These are phyloP conservation scores for Rhizopogon sp. DNA, from an alignment of 768 basidiomycete genomes.

Conservation along the genomic window DNA sequence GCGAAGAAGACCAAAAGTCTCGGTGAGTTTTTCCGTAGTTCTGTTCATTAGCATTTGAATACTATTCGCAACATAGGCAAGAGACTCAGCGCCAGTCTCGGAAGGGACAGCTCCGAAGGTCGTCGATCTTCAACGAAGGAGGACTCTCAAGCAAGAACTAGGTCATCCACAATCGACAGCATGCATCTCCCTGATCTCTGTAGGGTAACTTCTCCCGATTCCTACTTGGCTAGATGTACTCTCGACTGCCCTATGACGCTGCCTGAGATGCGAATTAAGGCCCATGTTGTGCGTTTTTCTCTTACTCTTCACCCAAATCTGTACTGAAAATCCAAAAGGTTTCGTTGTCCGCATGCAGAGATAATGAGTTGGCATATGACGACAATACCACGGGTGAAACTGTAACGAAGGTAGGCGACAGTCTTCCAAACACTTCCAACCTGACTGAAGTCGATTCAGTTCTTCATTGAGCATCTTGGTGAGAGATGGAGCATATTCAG, in stretches of 20 bases:
- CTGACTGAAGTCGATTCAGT: neutral
- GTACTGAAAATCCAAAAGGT: constrained; percentile 9
- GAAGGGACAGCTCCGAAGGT: neutral
- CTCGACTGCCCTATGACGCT: constrained; percentile 16
- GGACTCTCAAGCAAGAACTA: neutral
- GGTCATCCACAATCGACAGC: neutral
- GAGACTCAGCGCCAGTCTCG: neutral
- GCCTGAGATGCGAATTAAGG: neutral
- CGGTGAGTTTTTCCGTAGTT: neutral
- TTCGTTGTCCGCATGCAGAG: constrained; percentile 24
- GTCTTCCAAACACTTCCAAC: neutral
- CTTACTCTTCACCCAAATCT: neutral
- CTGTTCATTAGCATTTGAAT: neutral
- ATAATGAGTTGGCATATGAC: constrained; percentile 19
- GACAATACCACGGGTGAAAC: constrained; percentile 12
- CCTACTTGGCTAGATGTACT: constrained; percentile 10
- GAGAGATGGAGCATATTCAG: neutral
- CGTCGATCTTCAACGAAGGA: neutral
- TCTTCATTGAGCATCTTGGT: neutral
- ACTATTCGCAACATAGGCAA: neutral
- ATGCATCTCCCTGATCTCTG: neutral
- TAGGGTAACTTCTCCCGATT: constrained; percentile 10
- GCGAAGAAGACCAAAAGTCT: neutral
- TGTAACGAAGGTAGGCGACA: constrained; percentile 15
- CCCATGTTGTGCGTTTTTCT: constrained; percentile 18